Evolutionary conservation across 2,329 filamentous ascomycete species (phyloP), one percentile per base, ranked within the genome.

Genomic region (Metarhizium humberi): DNA sequence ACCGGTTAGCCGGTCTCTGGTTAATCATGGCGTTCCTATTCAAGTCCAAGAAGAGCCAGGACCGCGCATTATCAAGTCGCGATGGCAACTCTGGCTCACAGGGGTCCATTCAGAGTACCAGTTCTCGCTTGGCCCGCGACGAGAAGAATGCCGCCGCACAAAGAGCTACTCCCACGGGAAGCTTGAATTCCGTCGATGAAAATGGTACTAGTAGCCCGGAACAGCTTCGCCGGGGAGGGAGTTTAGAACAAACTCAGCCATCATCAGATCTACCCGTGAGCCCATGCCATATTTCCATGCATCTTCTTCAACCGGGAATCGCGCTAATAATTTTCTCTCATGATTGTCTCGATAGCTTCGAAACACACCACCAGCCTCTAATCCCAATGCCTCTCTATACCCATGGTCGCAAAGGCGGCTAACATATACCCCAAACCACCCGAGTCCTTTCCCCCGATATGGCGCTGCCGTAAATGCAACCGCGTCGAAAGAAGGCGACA

Each of bases 401-500:
- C 94, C 94, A 0, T 99, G 94, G 94, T 96, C 92, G 60, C 90
- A 95, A 68, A 85, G 90, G 57, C 85, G 89, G 55, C 73, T 99
- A 53, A 92, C 88, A 60, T 96, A 96, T 70, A 89, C 89, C 16
- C 85, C 90, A 5, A 81, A 86, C 3, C 86, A 91, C 65, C 81
- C 86, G 11, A 92, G 90, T 62, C 94, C 94, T 0, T 99, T 99
- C 64, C 94, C 94, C 14, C 85, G 94, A 69, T 99, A 99, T 79
- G 94, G 94, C 68, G 91, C 95, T 52, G 94, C 95, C 6, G 92
- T 96, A 69, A 99, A 99, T 70, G 82, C 91, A 0, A 80, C 87
- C 16, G 88, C 92, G 29, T 96, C 92, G 43, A 97, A 97, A 73
- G 94, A 99, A 71, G 95, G 95, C 57, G 90, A 95, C 64, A 88